Evolutionary conservation across 352 stramenopile genomes (phyloP), one percentile per base, ranked within the genome.

Genomic region (Pythium dissimile): DNA sequence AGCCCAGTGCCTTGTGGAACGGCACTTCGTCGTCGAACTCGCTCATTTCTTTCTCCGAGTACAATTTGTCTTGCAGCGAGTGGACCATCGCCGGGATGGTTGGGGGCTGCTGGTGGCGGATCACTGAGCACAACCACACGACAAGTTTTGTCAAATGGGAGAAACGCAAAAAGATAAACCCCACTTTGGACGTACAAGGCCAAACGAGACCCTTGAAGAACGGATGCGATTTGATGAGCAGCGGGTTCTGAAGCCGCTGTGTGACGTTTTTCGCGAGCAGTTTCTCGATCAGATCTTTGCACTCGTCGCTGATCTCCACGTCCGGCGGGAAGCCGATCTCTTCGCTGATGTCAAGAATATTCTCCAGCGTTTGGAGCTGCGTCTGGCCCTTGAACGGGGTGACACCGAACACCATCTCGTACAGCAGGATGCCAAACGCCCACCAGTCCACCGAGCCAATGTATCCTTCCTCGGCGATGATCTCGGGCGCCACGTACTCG

Each of bases 121-220:
- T 73, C 39, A 82, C 73, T 82, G 10, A 3, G 32, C 12, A 32
- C 1, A 35, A 48, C 38, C 3, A n/a, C 24, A 60, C 7, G n/a
- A 39, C 20, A 46, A 15, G 23, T 18, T n/a, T 11, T 21, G 15
- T 41, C 13, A 8, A 13, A 35, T 32, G 21, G n/a, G n/a, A n/a
- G n/a, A n/a, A n/a, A n/a, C n/a, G n/a, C n/a, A n/a, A n/a, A n/a
- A n/a, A n/a, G n/a, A n/a, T n/a, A n/a, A n/a, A n/a, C n/a, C n/a
- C n/a, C n/a, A n/a, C n/a, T n/a, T n/a, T n/a, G n/a, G 13, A 64
- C 58, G 88, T 84, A 67, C 77, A 62, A 55, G 96, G 83, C 86
- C 87, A 97, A 44, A 95, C 78, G n/a, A 94, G 55, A 8, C 80
- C 73, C 45, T 69, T 69, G 68, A 98, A 98, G 72, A 90, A 98